Evolutionary conservation across 306 rosid species (phyloP).

Genomic region (Begonia loranthoides): DNA sequence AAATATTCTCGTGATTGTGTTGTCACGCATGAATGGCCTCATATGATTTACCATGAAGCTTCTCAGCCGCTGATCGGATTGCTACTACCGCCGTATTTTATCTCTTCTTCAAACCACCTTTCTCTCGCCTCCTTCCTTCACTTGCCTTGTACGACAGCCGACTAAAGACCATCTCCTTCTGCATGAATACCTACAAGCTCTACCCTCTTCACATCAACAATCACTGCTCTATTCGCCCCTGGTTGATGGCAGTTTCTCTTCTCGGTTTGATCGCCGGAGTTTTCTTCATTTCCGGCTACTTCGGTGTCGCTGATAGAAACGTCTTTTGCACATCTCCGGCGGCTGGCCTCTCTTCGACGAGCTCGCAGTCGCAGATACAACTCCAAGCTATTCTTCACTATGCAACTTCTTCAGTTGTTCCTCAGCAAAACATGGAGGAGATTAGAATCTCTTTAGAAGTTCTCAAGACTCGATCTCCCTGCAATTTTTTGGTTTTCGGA

Average conservation of each 20-base stretch:
- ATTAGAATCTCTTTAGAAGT: slow-evolving; percentile 53
- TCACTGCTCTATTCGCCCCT: slow-evolving; percentile 15
- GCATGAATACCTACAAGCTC: not conserved
- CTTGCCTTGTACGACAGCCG: too few relatives aligned
- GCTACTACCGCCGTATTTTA: too few relatives aligned
- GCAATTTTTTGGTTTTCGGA: slow-evolving; percentile 76
- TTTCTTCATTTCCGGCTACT: slow-evolving; percentile 21
- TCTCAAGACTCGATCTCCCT: slow-evolving; percentile 32
- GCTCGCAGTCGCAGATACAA: slow-evolving; percentile 26
- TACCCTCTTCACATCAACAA: slow-evolving; percentile 17
- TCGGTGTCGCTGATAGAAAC: slow-evolving; percentile 13
- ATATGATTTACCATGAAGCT: too few relatives aligned
- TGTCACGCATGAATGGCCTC: too few relatives aligned
- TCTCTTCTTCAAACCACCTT: too few relatives aligned
- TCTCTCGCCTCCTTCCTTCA: too few relatives aligned
- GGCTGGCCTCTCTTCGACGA: not conserved
- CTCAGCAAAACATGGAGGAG: slow-evolving; percentile 62
- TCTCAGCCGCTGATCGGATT: too few relatives aligned
- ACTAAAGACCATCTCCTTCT: not conserved
- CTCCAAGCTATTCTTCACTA: slow-evolving; percentile 65
- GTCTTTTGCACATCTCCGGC: slow-evolving; percentile 26
- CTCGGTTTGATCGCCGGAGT: slow-evolving; percentile 35
- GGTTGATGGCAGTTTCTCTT: slow-evolving; percentile 25
- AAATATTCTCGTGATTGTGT: too few relatives aligned
- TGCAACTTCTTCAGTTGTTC: slow-evolving; percentile 59